Evolutionary conservation across 225 moss, liverwort and hornwort species (phyloP).

Genomic region (Polytrichum commune): DNA sequence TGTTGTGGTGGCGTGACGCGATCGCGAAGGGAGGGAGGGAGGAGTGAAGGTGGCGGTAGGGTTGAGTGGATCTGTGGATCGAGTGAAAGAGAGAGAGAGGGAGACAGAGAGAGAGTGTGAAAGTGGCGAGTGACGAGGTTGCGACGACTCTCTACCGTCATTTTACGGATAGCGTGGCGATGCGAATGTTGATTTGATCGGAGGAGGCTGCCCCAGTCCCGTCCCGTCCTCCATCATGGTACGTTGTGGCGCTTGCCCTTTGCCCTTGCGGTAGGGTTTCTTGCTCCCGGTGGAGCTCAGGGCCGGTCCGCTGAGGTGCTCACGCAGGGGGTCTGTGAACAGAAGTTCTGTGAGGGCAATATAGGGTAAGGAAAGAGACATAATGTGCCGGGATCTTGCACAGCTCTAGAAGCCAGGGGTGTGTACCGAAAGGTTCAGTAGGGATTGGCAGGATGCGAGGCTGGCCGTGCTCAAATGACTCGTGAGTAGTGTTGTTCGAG

Average conservation of each 20-base stretch:
- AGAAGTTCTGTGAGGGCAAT: no score
- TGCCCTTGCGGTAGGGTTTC: neutral
- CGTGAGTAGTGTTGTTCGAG: no score
- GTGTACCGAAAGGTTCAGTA: no score
- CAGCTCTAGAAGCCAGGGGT: no score
- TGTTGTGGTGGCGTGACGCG: neutral
- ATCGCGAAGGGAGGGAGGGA: neutral
- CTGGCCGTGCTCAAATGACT: no score
- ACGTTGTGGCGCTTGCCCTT: neutral
- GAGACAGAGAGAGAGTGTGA: neutral
- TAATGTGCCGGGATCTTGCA: no score
- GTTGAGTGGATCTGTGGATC: neutral
- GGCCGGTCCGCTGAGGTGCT: no score
- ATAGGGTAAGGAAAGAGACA: no score
- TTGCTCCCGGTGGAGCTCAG: neutral
- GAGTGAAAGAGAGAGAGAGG: neutral
- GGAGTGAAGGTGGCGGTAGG: neutral
- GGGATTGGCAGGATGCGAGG: no score
- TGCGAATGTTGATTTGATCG: conserved; percentile 17
- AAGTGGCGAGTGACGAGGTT: neutral
- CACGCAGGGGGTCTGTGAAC: no score
- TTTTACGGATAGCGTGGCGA: neutral
- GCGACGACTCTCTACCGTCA: neutral
- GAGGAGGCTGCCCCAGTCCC: conserved; percentile 5
- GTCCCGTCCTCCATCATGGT: conserved; percentile 12